Base-by-base conservation (phyloP, 352 stramenopile genomes). In the Phytopythium boreale region DNA sequence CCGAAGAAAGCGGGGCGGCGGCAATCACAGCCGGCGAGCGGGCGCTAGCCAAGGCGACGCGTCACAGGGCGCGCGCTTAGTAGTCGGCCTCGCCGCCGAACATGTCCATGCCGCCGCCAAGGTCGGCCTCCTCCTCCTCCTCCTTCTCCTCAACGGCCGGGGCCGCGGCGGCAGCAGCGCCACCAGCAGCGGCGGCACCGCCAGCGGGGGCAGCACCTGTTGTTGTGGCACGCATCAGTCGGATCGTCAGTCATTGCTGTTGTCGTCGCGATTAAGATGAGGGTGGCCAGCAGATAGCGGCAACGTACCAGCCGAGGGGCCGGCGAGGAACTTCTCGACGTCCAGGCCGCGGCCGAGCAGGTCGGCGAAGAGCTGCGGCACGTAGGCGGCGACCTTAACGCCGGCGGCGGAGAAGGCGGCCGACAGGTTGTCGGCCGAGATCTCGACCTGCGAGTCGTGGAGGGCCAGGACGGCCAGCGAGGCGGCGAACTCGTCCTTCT, bases 241-340 rank as follows among this genome's bases (percentile, higher is more conserved):
- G 15, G 26, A 62, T 37, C 34, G 17, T 39, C 37, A 46, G 9
- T 34, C 22, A 15, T 57, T 41, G 34, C 26, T 14, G 15, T 17
- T 34, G 26, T 12, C n/a, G 15, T n/a, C n/a, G n/a, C n/a, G n/a
- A n/a, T 5, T 36, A 10, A 2, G 26, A 36, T 49, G 9, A 24
- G 8, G 6, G 12, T 10, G 12, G 5, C 50, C 0, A 12, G 2
- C 10, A 29, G 4, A 39, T 20, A 39, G 20, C 3, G 9, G 5
- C 9, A 34, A 84, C 79, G 76, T 75, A 93, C 88, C 88, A 76
- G 88, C 86, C 69, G 88, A 96, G 60, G 88, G 88, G 57, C 88
- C 86, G 63, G 86, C 88, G 41, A 96, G 80, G 81, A 94, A 92
- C 79, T 94, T 95, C 70, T 93, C 86, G 50, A 96, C 78, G 74